These are phyloP conservation scores for Phytophthora macrochlamydospora DNA, from an alignment of 352 stramenopile species.

Conservation along the genomic window DNA sequence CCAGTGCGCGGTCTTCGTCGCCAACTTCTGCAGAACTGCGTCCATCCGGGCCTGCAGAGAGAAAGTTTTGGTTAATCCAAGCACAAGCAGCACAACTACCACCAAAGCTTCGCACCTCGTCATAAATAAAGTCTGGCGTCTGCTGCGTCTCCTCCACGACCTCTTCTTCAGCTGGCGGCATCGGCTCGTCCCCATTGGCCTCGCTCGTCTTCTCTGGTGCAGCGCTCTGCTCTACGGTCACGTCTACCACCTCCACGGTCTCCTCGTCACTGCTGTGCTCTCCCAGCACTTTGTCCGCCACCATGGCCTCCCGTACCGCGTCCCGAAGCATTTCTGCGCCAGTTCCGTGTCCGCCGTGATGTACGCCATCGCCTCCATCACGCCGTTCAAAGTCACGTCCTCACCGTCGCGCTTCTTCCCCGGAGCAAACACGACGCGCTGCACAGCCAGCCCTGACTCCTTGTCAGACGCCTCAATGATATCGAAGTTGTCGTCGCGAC, in stretches of 20 bases:
- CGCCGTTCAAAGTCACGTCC: conserved; percentile 46
- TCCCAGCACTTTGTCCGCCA: conserved; percentile 46
- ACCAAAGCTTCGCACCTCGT: conserved; percentile 56
- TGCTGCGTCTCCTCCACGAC: conserved; percentile 29
- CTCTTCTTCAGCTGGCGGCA: conserved; percentile 15
- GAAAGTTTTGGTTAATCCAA: conserved; percentile 1
- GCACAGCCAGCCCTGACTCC: conserved; percentile 40
- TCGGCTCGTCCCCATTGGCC: conserved; percentile 20
- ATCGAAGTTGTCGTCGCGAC: conserved; percentile 48
- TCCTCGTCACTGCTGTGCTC: conserved; percentile 31
- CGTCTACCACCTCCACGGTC: conserved; percentile 17
- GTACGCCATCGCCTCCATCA: conserved; percentile 59
- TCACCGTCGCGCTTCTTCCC: conserved; percentile 23
- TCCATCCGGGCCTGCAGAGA: conserved; percentile 57
- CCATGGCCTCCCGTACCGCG: conserved; percentile 53
- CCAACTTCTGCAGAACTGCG: conserved; percentile 46
- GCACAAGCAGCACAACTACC: conserved; percentile 7
- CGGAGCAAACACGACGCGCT: conserved; percentile 45
- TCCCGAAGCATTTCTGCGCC: conserved; percentile 73
- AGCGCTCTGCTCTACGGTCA: conserved; percentile 9
- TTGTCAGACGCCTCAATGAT: conserved; percentile 57
- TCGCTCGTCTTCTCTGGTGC: conserved; percentile 6
- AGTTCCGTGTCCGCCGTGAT: conserved; percentile 55
- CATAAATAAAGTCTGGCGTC: conserved; percentile 75
- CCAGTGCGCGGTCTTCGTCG: conserved; percentile 68